Evolutionary conservation across 257 asterid species (phyloP).

Genomic region (Verbena officinalis): DNA sequence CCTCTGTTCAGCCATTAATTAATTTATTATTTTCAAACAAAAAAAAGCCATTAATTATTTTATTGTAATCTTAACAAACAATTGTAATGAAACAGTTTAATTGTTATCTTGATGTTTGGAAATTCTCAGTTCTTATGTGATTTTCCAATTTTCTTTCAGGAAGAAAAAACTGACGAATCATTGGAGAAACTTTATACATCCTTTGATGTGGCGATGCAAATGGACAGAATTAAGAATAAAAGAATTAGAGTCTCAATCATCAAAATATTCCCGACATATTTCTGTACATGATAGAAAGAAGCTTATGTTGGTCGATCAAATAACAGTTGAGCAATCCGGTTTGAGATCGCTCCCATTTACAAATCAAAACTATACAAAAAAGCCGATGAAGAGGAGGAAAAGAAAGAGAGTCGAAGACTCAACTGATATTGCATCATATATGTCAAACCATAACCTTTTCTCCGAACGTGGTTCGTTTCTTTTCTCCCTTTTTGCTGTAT

Average conservation of each 20-base stretch:
- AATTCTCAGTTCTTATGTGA: constrained; percentile 17
- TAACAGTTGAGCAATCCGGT: constrained; percentile 50
- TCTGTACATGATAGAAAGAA: constrained; percentile 49
- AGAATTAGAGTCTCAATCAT: constrained; percentile 65
- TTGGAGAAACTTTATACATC: constrained; percentile 82
- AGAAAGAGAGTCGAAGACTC: constrained; percentile 70
- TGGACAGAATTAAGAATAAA: constrained; percentile 83
- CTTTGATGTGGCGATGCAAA: constrained; percentile 95
- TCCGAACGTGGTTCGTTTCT: constrained; percentile 58
- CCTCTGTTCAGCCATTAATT: background rate
- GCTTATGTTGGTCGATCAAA: constrained; percentile 43
- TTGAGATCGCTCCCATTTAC: constrained; percentile 58
- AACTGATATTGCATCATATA: constrained; percentile 53
- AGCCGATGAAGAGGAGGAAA: constrained; percentile 66
- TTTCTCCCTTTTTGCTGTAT: constrained; percentile 19
- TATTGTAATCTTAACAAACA: no score
- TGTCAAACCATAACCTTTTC: constrained; percentile 74
- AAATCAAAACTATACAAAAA: constrained; percentile 41
- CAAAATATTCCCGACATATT: constrained; percentile 50
- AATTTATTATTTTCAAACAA: no score
- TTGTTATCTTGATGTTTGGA: background rate
- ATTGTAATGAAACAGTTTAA: background rate
- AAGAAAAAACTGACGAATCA: constrained; percentile 79
- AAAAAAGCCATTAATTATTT: no score
- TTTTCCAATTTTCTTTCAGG: constrained; percentile 47